Conservation (phyloP, 257 asterid genomes). For the Nicotiana noctiflora region DNA sequence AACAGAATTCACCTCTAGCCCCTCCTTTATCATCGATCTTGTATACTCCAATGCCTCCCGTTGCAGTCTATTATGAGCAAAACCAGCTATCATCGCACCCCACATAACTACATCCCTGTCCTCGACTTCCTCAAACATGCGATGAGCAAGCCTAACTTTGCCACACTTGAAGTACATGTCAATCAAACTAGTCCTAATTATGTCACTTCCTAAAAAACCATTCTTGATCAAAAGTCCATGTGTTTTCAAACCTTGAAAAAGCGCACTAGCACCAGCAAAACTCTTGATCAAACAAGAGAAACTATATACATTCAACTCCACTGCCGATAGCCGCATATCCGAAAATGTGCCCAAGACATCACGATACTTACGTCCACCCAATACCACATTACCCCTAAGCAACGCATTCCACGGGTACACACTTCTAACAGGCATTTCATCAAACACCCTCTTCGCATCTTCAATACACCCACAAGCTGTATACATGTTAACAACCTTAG, state of each 20-base stretch:
- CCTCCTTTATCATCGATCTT: conserved; percentile 57
- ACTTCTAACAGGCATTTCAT: conserved; percentile 44
- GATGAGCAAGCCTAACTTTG: conserved; percentile 56
- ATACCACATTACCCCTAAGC: conserved; percentile 77
- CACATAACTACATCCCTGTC: conserved; percentile 79
- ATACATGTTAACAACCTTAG: conserved; percentile 66
- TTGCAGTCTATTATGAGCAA: conserved; percentile 69
- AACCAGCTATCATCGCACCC: conserved; percentile 91
- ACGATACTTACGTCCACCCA: conserved; percentile 47
- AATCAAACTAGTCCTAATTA: conserved; percentile 67
- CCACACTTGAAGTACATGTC: conserved; percentile 97
- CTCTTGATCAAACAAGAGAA: conserved; percentile 91
- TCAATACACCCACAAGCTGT: conserved; percentile 61
- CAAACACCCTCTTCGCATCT: conserved; percentile 70
- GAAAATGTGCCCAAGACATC: conserved; percentile 47
- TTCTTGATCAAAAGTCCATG: conserved; percentile 76
- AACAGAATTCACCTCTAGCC: conserved; percentile 61
- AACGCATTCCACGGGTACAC: conserved; percentile 92
- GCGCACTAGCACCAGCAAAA: conserved; percentile 61
- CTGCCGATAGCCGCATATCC: conserved; percentile 70
- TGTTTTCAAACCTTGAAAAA: conserved; percentile 66
- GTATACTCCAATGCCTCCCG: conserved; percentile 68
- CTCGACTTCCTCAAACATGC: conserved; percentile 55
- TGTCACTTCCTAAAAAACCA: conserved; percentile 46
- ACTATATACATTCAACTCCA: conserved; percentile 70